Evolutionary conservation across 176 grass and related monocot genomes (phyloP), one percentile per base, ranked within the genome.

Genomic region (Rhynchospora pubera): DNA sequence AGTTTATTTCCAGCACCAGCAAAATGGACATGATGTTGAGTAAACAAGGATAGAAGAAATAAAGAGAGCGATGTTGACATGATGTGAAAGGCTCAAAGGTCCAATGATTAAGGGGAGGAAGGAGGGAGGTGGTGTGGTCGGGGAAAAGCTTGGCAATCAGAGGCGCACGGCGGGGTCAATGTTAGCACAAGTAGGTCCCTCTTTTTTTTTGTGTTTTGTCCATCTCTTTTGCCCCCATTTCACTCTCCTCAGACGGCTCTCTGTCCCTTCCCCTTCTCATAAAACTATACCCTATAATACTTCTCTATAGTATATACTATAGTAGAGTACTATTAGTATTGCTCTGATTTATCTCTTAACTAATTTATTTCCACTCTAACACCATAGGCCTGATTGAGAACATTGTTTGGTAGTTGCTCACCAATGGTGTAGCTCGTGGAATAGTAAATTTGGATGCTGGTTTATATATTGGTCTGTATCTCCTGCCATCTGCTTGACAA

Each of bases 51-150:
- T 59, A 34, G 48, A 0, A 4, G 47, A 79, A 22, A 63, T 44
- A 13, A 46, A 62, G 32, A 28, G 53, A 57, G 57, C 46, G 30
- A 11, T 55, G 34, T 55, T 57, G 76, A 80, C 10, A 80, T 63
- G 79, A 64, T 81, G 79, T 45, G 2, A 59, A 47, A 79, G n/a
- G 76, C 47, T 68, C 0, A 21, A 81, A 63, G 42, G 10, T 48
- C 57, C 59, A 81, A 81, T 81, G 79, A 81, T 81, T 81, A 64
- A 65, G 16, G 56, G 23, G 9, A n/a, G 15, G 19, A 76, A 12
- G 47, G 50, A 78, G 58, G 57, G 18, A 23, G 57, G 43, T 81
- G 79, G 42, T 65, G 21, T 81, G 79, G 79, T 81, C 79, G 79
- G 79, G 11, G 39, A 81, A 81, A 81, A 45, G 32, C 57, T 81